Percentiles rank a stretch among this genome's conserved stretches.
These are phyloP conservation scores for Schwanniomyces yamadae DNA, from an alignment of 805 yeast genomes.

Conservation along the genomic window DNA sequence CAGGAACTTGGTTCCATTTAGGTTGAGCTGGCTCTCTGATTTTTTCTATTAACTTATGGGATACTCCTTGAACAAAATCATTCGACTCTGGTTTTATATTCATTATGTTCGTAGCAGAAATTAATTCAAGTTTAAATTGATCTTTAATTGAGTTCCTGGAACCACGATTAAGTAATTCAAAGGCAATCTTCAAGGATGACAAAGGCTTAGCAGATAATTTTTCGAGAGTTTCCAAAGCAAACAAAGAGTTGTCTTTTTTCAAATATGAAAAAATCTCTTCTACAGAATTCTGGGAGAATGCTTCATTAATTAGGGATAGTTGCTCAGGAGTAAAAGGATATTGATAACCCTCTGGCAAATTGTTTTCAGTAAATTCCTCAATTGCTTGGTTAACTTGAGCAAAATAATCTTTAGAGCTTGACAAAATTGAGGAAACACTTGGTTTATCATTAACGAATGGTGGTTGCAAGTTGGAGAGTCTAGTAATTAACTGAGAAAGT, in stretches of 20 bases:
- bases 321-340: constrained; percentile 58
- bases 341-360: constrained; percentile 60
- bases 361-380: constrained; percentile 69
- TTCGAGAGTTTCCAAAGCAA: constrained; percentile 58
- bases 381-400: constrained; percentile 67
- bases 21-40: constrained; percentile 46
- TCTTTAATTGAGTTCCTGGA: constrained; percentile 54
- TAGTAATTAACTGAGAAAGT: constrained; percentile 57
- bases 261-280: constrained; percentile 59
- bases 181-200: constrained; percentile 71
- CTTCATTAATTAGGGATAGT: constrained; percentile 62
- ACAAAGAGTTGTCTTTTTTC: constrained; percentile 54
- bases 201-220: constrained; percentile 69
- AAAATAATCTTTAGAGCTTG: constrained; percentile 40
- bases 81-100: constrained; percentile 49
- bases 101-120: constrained; percentile 70
- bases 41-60: constrained; percentile 62
- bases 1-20: constrained; percentile 20
- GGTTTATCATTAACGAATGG: constrained; percentile 32
- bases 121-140: constrained; percentile 71
- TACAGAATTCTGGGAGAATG: constrained; percentile 55
- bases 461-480: constrained; percentile 62
- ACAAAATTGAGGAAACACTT: constrained; percentile 19
- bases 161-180: constrained; percentile 66
- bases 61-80: constrained; percentile 70